These are phyloP conservation scores for Mycena leptocephala DNA, from an alignment of 768 basidiomycete genomes.

Conservation along the genomic window DNA sequence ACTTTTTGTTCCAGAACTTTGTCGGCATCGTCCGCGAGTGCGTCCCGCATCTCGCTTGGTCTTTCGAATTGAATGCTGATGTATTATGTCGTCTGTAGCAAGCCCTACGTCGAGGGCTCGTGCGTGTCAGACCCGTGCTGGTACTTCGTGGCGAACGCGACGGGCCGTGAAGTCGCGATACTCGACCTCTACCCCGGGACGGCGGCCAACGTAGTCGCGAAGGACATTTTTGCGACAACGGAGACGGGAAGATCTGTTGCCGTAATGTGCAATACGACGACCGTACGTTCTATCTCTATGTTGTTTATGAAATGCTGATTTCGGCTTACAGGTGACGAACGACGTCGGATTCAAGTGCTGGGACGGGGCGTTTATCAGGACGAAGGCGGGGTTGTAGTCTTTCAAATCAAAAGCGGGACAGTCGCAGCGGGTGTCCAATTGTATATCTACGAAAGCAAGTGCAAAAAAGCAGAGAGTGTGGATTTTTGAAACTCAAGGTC, in stretches of 20 bases:
- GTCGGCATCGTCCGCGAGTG: slow-evolving; percentile 67
- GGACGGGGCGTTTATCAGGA: slow-evolving; percentile 63
- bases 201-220: slow-evolving; percentile 66
- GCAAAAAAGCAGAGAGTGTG: too few relatives aligned
- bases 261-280: slow-evolving; percentile 71
- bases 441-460: too few relatives aligned
- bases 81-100: slow-evolving; percentile 37
- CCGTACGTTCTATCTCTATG: slow-evolving; percentile 46
- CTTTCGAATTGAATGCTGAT: neutral
- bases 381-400: slow-evolving; percentile 45
- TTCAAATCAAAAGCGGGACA: neutral
- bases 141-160: slow-evolving; percentile 69
- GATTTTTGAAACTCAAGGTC: too few relatives aligned
- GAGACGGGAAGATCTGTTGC: slow-evolving; percentile 59
- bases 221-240: slow-evolving; percentile 64
- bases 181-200: slow-evolving; percentile 74
- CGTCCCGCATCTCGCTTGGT: slow-evolving; percentile 18
- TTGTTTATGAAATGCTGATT: neutral
- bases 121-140: slow-evolving; percentile 76
- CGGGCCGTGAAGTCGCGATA: slow-evolving; percentile 73
- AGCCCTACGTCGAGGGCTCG: slow-evolving; percentile 70
- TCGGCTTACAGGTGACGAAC: slow-evolving; percentile 53
- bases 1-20: slow-evolving; percentile 72
- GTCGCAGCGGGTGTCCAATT: too few relatives aligned
- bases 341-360: slow-evolving; percentile 68